phyloP scores from a whole-genome alignment of 345 rosid species.

The Eucalyptus rudis region DNA sequence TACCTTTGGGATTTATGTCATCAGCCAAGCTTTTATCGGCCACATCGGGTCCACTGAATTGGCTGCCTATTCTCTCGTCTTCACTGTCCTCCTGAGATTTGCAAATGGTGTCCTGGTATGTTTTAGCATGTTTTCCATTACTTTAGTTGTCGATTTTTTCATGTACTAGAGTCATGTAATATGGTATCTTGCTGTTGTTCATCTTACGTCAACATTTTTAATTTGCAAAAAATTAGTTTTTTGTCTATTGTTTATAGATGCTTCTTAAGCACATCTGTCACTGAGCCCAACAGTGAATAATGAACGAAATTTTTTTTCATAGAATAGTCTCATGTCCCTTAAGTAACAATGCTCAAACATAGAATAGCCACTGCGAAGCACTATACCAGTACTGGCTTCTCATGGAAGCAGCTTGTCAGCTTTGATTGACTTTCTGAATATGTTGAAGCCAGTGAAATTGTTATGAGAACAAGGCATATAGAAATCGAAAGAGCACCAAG shows the following conservation, averaged over 20 bases:
- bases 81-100: constrained; percentile 54
- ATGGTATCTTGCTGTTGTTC: not conserved
- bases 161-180: not conserved
- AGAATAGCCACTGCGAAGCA: not conserved
- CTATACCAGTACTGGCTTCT: not conserved
- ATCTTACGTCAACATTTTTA: not conserved
- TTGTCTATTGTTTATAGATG: not conserved
- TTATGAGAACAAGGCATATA: not conserved
- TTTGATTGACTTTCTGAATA: not conserved
- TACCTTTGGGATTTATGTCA: constrained; percentile 36
- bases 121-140: not conserved
- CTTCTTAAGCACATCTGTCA: not conserved
- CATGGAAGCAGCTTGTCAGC: not conserved
- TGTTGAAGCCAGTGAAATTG: not conserved
- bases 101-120: constrained; percentile 54
- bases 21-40: constrained; percentile 65
- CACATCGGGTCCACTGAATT: constrained; percentile 52
- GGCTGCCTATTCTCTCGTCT: constrained; percentile 61
- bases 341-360: not conserved
- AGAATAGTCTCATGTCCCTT: not conserved
- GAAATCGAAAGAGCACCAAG: not conserved
- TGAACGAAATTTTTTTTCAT: not conserved
- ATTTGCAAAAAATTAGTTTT: not conserved
- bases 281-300: not conserved
- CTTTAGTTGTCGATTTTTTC: not conserved